Base-by-base conservation (phyloP, 176 grass and related monocot genomes). In the Pontederia paniculata region DNA sequence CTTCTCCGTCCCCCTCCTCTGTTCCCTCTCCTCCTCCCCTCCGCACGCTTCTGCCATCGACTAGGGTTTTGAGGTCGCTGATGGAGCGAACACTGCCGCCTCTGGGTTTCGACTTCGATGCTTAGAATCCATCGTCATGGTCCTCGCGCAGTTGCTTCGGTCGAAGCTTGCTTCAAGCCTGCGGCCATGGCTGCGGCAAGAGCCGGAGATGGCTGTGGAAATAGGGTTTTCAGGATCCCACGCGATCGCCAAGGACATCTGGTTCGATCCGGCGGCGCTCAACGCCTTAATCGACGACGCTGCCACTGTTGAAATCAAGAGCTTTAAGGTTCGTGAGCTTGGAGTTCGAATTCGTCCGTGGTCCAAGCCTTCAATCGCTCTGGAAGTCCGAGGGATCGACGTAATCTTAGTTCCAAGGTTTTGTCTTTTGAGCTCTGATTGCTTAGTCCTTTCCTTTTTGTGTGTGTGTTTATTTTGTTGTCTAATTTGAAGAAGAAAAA, bases 371-470 rank as follows among this genome's bases (percentile, higher is more conserved):
- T 76, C 73, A 12, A 5, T 76, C 21, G 62, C 52, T 18, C 50
- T 50, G 59, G 54, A 44, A 50, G 53, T 76, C 45, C 54, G 50
- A 23, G 59, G 54, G 18, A 5, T 76, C 21, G 44, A 76, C 61
- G 73, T 76, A 0, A 48, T 42, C 47, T 21, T 76, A 43, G 52
- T 55, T 67, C 23, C 63, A 42, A 76, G 73, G 73, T 76, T 43
- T 22, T 37, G 28, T 37, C 0, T 37, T 37, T 37, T 37, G 0
- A 37, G 28, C 28, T 37, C 28, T 37, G 0, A 8, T 75, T 44
- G 2, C 12, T 47, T 44, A 47, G 44, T 41, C 54, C 58, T 15
- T 51, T 68, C 4, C 51, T 54, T 14, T 50, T 60, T 10, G 13
- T 44, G n/a, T 17, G 17, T 54, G 19, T 42, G 9, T 19, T 6